Base-by-base conservation (phyloP, 768 basidiomycete genomes). In the Myochromella boudieri region DNA sequence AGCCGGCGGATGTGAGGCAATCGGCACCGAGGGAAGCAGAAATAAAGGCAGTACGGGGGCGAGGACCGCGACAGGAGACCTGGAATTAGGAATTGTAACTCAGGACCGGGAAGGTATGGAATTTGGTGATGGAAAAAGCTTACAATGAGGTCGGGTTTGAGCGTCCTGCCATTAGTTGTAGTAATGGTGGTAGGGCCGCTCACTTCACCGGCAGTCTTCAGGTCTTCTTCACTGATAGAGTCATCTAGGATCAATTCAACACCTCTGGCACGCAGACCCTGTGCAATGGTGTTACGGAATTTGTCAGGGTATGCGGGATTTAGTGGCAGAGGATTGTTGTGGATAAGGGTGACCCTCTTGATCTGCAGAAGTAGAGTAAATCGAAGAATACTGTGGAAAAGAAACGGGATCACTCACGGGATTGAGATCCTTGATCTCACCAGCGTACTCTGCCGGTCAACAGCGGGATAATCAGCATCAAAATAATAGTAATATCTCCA, bases 141-240 rank as follows among this genome's bases (percentile, higher is more conserved):
- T 63, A 87, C 85, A 11, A 87, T 72, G 7, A 85, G 68, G 52
- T 86, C 84, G 0, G 79, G 78, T 3, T 67, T 51, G 28, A 87
- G 60, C 3, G 46, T 54, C 42, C 72, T 74, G 7, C 82, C 81
- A 10, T 70, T 72, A 29, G 75, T 73, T 1, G 82, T 85, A 6
- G 59, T 73, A 1, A 84, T 55, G 31, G 44, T n/a, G n/a, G n/a
- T n/a, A n/a, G n/a, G n/a, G n/a, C n/a, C 42, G 15, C 68, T 72
- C 20, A 63, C 55, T 27, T 65, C 68, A 15, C 72, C 68, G 17
- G 72, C 60, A 3, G 49, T 63, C 11, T 60, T 55, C 5, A 68
- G 59, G 52, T 81, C 81, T 6, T 44, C 39, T 3, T 48, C 49
- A 38, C 86, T 61, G 48, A 65, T 70, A n/a, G n/a, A n/a, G 46